Evolutionary conservation across 176 grass and related monocot genomes (phyloP).

Genomic region (Triticum monococcum): DNA sequence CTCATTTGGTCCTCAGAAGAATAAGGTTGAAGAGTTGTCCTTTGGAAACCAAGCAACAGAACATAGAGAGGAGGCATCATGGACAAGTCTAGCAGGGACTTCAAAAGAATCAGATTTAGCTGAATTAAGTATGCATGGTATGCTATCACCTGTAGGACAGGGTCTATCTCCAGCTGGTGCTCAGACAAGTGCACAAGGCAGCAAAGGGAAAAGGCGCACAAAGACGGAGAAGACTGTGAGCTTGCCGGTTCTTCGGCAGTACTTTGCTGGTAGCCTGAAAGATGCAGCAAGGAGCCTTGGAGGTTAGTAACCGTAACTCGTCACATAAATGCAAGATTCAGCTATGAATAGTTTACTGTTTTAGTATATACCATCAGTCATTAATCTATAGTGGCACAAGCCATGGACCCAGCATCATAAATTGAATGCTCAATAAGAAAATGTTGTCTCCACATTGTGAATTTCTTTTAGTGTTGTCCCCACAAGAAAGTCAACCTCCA

Average conservation of each 20-base stretch:
- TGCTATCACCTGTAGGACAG: conserved; percentile 30
- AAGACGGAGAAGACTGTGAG: conserved; percentile 88
- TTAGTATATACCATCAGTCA: conserved; percentile 30
- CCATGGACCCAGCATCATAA: conserved; percentile 20
- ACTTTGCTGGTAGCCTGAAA: conserved; percentile 95
- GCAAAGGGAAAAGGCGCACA: conserved; percentile 64
- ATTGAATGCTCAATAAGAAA: conserved; percentile 27
- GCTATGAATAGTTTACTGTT: conserved; percentile 15
- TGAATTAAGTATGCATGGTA: conserved; percentile 30
- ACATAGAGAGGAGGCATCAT: conserved; percentile 31
- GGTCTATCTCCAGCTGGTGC: conserved; percentile 29
- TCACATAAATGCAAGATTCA: conserved; percentile 33
- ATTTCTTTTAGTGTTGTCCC: neutral
- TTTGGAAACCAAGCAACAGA: conserved; percentile 37
- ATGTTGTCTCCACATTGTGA: neutral
- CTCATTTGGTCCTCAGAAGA: conserved; percentile 41
- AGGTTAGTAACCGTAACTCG: conserved; percentile 49
- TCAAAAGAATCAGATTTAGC: conserved; percentile 50
- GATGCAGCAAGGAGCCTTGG: conserved; percentile 94
- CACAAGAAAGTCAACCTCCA: conserved; percentile 39
- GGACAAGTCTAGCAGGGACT: conserved; percentile 36
- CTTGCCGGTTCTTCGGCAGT: conserved; percentile 73
- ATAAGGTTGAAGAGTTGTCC: conserved; percentile 47
- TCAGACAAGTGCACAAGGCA: conserved; percentile 35
- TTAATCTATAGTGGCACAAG: conserved; percentile 27